Base-by-base conservation (phyloP, 2,329 filamentous ascomycete species). In the Talaromyces piceae region DNA sequence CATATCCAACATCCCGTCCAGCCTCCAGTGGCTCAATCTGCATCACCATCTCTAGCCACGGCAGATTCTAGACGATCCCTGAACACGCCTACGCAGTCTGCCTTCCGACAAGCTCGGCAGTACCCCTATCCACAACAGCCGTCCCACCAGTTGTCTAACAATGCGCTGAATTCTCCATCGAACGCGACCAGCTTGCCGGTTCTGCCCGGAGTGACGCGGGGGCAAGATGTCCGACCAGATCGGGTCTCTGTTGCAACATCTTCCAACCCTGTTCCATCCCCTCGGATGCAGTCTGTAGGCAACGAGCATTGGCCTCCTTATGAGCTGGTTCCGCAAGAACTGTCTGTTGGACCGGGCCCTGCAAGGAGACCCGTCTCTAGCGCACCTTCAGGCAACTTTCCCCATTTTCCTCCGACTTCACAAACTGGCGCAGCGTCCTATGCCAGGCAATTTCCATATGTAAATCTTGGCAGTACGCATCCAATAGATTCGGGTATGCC, bases 31-130 rank as follows among this genome's bases (percentile, higher is more conserved):
- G 23, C 18, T 23, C 41, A 41, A 37, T 22, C 27, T 25, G 18
- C 2, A 22, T 16, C 13, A n/a, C 20, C 27, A n/a, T 22, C 7
- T 9, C 18, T n/a, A 30, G 23, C 20, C 37, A 33, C 22, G 46
- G 33, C 23, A 23, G 27, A 37, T 41, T 28, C 18, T 12, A 12
- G 12, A 13, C 37, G 47, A 22, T 37, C 43, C 20, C 16, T 37
- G 45, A 47, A 20, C 26, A 47, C 41, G 20, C 27, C 33, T 12
- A 11, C 41, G 46, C 44, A 50, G 11, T 27, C 33, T 31, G 43
- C 18, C 23, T 44, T 37, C 13, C 48, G 33, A 5, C 44, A 31
- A 45, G 37, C 11, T 41, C 41, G 18, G 7, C 54, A 45, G 18
- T 41, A 43, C 20, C 18, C 23, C 33, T 37, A 43, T 23, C 39